Evolutionary conservation across 2,329 filamentous ascomycete species (phyloP), one percentile per base, ranked within the genome.

Genomic region (Aspergillus sergii): DNA sequence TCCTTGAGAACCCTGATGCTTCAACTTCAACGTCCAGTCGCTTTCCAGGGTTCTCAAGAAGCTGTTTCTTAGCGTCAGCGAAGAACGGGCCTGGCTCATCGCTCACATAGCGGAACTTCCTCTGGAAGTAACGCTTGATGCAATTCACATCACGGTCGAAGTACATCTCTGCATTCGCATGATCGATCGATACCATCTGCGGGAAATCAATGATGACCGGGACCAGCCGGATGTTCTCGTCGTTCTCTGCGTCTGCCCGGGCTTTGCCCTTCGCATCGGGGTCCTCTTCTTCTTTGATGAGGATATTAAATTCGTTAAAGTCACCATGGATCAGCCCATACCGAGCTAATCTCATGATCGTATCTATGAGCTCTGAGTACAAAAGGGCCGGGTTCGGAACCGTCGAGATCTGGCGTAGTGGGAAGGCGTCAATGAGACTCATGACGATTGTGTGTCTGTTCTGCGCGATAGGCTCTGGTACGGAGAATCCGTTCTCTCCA

Each of bases 281-380:
- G 32, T 75, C 72, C 39, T 74, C 75, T 55, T 83, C 87, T 76
- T 98, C 94, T 75, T 95, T 93, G 76, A 99, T 89, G 39, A 99
- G 83, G 67, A 99, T 94, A 77, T 99, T 99, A 85, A 99, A 99
- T 78, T 99, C 96, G 82, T 99, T 99, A 82, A 96, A 99, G 76
- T 99, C 95, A 66, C 95, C 95, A 75, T 99, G 95, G 65, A 99
- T 99, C 55, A 99, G 82, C 8, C 95, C 95, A 69, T 94, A 89
- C 65, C 88, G 88, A 7, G 95, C 94, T 46, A 99, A 84, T 32
- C 89, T 87, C 50, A 99, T 82, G 61, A 99, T 93, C 70, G 97
- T 86, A 48, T 88, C 85, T 73, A 99, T 96, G 39, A 99, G 83
- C 64, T 98, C 93, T n/a, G 89, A 89, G 75, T 99, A 99, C 7